Percentiles rank a stretch among this genome's conserved stretches.
These are phyloP conservation scores for Pichia sp. DNA, from an alignment of 1,139 yeast genomes.

Conservation along the genomic window DNA sequence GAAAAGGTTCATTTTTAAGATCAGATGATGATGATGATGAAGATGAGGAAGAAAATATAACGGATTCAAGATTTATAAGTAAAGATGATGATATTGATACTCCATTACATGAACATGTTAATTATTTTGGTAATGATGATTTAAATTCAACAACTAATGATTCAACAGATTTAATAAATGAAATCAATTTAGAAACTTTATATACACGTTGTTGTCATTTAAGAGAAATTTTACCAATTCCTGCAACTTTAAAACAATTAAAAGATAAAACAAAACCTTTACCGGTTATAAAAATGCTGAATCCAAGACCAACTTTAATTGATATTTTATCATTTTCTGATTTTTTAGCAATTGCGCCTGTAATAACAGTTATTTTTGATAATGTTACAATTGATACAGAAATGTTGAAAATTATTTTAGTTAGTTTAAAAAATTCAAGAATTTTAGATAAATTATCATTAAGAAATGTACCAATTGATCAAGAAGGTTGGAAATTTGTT, in stretches of 20 bases:
- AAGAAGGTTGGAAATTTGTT: conserved; percentile 63
- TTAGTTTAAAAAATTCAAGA: conserved; percentile 54
- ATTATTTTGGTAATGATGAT: conserved; percentile 38
- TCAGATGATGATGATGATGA: conserved; percentile 27
- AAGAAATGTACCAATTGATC: conserved; percentile 71
- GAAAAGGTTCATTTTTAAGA: conserved; percentile 20
- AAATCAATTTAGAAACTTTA: conserved; percentile 53
- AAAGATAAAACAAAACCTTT: conserved; percentile 71
- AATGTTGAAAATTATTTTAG: conserved; percentile 66
- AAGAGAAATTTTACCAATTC: conserved; percentile 87
- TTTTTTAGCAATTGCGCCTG: conserved; percentile 78
- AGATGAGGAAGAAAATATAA: conserved; percentile 25
- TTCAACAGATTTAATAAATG: conserved; percentile 14
- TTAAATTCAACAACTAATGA: conserved; percentile 4
- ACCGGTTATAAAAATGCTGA: conserved; percentile 69
- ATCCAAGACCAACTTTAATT: conserved; percentile 86
- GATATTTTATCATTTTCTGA: conserved; percentile 87
- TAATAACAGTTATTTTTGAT: conserved; percentile 73
- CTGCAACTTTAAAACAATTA: conserved; percentile 73
- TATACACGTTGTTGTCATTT: conserved; percentile 87
- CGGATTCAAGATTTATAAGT: conserved; percentile 4
- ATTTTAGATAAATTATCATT: conserved; percentile 66
- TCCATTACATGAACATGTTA: conserved; percentile 65
- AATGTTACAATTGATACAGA: conserved; percentile 74
- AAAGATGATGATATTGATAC: conserved; percentile 41